Conservation (phyloP, 192 early-diverging fungal species). For the Chytriomyces sp. region DNA sequence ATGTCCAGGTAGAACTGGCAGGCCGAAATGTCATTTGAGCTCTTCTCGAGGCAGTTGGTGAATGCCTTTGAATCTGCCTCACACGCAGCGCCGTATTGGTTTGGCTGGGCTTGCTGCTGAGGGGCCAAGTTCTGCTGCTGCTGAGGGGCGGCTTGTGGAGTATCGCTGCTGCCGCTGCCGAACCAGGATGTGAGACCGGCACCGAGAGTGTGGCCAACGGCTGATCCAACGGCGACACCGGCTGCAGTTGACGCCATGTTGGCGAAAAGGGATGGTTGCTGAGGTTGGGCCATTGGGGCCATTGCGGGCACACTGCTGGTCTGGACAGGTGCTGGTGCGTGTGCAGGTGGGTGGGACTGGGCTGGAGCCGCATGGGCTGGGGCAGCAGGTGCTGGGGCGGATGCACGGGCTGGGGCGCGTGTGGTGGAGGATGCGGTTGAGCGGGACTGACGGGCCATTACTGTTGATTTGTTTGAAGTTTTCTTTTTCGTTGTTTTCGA, state of each 20-base stretch:
- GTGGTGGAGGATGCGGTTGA: slow-evolving; percentile 57
- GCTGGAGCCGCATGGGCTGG: slow-evolving; percentile 52
- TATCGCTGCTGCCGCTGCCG: slow-evolving; percentile 32
- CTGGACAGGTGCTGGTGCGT: not conserved
- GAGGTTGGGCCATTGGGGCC: not conserved
- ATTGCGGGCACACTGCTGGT: not conserved
- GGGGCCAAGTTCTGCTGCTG: slow-evolving; percentile 33
- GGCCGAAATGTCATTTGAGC: slow-evolving; percentile 74
- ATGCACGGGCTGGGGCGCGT: slow-evolving; percentile 54
- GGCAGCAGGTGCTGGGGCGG: slow-evolving; percentile 45
- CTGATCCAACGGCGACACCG: slow-evolving; percentile 90
- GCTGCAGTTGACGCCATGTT: slow-evolving; percentile 95
- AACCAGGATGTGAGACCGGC: slow-evolving; percentile 53
- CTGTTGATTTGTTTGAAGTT: slow-evolving; percentile 50
- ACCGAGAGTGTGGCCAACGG: slow-evolving; percentile 64
- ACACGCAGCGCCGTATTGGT: slow-evolving; percentile 28
- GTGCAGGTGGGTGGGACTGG: slow-evolving; percentile 25
- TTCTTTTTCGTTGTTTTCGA: not conserved
- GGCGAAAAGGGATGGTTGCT: slow-evolving; percentile 61
- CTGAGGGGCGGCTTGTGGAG: slow-evolving; percentile 29
- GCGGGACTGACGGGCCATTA: slow-evolving; percentile 66
- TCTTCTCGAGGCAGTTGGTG: slow-evolving; percentile 83
- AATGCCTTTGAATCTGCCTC: slow-evolving; percentile 63
- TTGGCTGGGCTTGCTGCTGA: slow-evolving; percentile 47
- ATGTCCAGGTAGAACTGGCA: slow-evolving; percentile 93